A percentile compares a stretch with the other conserved stretches of the same genome.
phyloP scores from a whole-genome alignment of 768 basidiomycete genomes.

The Rhodotorula paludigena region DNA sequence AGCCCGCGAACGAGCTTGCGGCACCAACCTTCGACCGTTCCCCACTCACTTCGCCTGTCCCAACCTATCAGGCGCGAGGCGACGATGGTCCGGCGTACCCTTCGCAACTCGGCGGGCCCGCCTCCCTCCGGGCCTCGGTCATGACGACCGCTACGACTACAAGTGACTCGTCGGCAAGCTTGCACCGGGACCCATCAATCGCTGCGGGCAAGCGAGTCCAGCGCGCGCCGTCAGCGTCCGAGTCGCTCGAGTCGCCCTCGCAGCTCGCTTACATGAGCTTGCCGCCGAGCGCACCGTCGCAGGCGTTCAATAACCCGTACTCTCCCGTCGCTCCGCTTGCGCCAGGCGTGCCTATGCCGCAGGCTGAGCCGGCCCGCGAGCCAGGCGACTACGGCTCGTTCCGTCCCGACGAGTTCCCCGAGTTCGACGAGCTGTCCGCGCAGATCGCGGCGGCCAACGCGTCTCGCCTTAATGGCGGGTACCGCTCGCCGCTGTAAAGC shows the following conservation, averaged over 20 bases:
- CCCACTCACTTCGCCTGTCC: not conserved
- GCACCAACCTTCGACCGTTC: not conserved
- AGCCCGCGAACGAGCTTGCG: not conserved
- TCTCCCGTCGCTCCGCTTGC: no score
- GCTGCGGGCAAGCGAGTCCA: slow-evolving; percentile 7
- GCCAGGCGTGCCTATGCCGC: not conserved
- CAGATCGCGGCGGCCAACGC: not conserved
- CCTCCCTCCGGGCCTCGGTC: not conserved
- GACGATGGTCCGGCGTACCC: not conserved
- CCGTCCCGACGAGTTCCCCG: not conserved
- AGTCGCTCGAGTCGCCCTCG: not conserved
- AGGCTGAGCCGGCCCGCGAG: not conserved
- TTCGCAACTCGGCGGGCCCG: not conserved
- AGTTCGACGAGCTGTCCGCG: not conserved
- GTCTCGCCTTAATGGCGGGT: not conserved
- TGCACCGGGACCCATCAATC: slow-evolving; percentile 15
- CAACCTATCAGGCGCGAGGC: not conserved
- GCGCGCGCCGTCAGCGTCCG: not conserved
- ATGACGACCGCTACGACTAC: not conserved
- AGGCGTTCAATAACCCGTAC: no score
- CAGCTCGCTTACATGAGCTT: not conserved
- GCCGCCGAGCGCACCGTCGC: no score
- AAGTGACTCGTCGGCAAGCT: not conserved
- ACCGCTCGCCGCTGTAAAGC: no score
- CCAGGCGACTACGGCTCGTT: not conserved